Percentiles rank a stretch among this genome's conserved stretches.
Evolutionary conservation across 208 protist genomes (phyloP).

Genomic region (Acanthamoeba lenticulata): DNA sequence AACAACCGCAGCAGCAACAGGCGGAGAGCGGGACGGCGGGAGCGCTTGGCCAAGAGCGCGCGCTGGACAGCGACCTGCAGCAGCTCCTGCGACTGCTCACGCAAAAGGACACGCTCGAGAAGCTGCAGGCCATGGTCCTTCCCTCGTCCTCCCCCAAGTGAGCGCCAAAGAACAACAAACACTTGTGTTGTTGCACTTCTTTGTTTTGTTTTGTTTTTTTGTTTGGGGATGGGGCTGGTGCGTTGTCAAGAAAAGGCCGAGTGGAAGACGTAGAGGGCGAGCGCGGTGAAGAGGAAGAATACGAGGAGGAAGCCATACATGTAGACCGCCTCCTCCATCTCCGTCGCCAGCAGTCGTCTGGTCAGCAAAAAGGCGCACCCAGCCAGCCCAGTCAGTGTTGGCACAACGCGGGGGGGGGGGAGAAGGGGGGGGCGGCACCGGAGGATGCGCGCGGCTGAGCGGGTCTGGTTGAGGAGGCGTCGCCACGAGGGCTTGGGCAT

Average conservation of each 20-base stretch:
- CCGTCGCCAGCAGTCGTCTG: neutral
- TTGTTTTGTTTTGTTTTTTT: too few species aligned
- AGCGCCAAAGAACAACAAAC: neutral
- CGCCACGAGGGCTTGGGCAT: neutral
- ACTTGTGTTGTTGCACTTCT: too few species aligned
- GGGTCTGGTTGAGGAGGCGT: neutral
- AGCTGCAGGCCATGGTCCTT: neutral
- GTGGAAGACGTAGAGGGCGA: neutral
- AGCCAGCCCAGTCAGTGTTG: too few species aligned
- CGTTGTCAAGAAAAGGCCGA: neutral
- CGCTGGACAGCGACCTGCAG: constrained; percentile 1
- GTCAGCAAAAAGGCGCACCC: neutral
- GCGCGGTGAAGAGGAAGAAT: neutral
- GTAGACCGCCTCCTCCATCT: neutral
- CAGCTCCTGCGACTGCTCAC: neutral
- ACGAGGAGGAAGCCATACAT: neutral
- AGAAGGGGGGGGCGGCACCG: neutral
- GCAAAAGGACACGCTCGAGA: constrained; percentile 23
- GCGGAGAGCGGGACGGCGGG: neutral
- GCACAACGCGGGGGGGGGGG: too few species aligned
- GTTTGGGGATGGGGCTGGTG: neutral
- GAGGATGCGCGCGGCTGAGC: neutral
- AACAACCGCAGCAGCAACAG: neutral
- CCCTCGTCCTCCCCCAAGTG: neutral
- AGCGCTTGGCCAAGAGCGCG: neutral